phyloP scores from a whole-genome alignment of 164 flowering plant species.

The Echeveria elegans region DNA sequence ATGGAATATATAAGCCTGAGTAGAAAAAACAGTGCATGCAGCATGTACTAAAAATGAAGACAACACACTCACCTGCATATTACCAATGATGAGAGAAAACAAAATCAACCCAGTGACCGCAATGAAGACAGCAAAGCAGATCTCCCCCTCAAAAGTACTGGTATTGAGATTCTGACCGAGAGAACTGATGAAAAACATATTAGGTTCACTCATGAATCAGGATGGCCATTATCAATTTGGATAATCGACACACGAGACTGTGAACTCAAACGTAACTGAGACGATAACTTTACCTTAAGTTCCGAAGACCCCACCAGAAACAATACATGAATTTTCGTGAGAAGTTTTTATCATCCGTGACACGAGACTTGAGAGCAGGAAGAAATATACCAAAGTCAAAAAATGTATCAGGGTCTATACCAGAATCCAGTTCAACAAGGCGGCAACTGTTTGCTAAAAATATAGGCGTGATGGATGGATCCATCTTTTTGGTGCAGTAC shows the following conservation, averaged over 20 bases:
- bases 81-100: slow-evolving; percentile 37
- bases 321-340: slow-evolving; percentile 65
- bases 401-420: slow-evolving; percentile 9
- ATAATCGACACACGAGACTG: neutral
- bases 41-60: neutral
- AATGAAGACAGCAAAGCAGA: slow-evolving; percentile 26
- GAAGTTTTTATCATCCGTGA: slow-evolving; percentile 51
- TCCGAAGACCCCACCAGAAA: slow-evolving; percentile 97
- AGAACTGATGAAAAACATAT: slow-evolving; percentile 31
- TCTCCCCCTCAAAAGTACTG: slow-evolving; percentile 36
- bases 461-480: neutral
- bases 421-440: slow-evolving; percentile 14
- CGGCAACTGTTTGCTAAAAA: slow-evolving; percentile 34
- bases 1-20: too few relatives aligned
- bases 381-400: slow-evolving; percentile 81
- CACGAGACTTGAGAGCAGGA: slow-evolving; percentile 52
- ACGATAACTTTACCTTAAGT: slow-evolving; percentile 57
- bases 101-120: slow-evolving; percentile 33
- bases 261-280: neutral
- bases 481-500: slow-evolving; percentile 32
- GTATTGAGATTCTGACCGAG: slow-evolving; percentile 58
- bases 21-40: neutral
- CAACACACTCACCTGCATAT: slow-evolving; percentile 30
- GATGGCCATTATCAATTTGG: neutral
- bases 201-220: neutral